phyloP scores from a whole-genome alignment of 1,139 yeast species.

The Hyphopichia khmerensis region DNA sequence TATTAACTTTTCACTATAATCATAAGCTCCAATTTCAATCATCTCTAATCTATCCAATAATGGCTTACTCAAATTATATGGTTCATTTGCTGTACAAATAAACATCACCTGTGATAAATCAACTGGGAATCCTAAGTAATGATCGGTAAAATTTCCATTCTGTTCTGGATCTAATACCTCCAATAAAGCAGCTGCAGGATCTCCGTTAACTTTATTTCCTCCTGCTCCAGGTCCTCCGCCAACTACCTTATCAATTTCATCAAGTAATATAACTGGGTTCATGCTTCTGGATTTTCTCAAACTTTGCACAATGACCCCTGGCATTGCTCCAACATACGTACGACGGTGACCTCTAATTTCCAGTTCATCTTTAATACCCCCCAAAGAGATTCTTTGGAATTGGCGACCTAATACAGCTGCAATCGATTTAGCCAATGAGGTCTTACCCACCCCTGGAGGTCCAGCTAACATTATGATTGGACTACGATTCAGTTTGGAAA shows the following conservation, averaged over 20 bases:
- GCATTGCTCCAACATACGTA: constrained; percentile 93
- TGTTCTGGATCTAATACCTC: constrained; percentile 94
- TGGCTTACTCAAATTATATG: constrained; percentile 73
- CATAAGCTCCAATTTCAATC: constrained; percentile 79
- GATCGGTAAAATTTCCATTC: constrained; percentile 75
- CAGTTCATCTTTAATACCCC: constrained; percentile 88
- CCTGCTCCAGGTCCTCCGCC: constrained; percentile 51
- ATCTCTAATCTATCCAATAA: constrained; percentile 84
- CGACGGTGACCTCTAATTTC: constrained; percentile 92
- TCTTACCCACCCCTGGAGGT: constrained; percentile 96
- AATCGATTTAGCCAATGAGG: constrained; percentile 83
- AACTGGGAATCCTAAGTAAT: constrained; percentile 83
- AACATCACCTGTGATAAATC: constrained; percentile 83
- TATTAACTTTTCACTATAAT: constrained; percentile 71
- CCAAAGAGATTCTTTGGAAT: constrained; percentile 82
- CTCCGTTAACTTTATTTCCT: constrained; percentile 64
- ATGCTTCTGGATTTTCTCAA: constrained; percentile 73
- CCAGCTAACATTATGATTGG: constrained; percentile 85
- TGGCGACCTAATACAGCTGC: constrained; percentile 79
- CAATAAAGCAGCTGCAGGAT: constrained; percentile 86
- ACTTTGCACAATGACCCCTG: constrained; percentile 81
- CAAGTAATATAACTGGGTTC: constrained; percentile 87
- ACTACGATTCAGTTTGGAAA: constrained; percentile 47
- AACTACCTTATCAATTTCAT: constrained; percentile 84
- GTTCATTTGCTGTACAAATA: constrained; percentile 88